phyloP scores from a whole-genome alignment of 2,329 filamentous ascomycete genomes.

The Mycosphaerelloides madeirae region DNA sequence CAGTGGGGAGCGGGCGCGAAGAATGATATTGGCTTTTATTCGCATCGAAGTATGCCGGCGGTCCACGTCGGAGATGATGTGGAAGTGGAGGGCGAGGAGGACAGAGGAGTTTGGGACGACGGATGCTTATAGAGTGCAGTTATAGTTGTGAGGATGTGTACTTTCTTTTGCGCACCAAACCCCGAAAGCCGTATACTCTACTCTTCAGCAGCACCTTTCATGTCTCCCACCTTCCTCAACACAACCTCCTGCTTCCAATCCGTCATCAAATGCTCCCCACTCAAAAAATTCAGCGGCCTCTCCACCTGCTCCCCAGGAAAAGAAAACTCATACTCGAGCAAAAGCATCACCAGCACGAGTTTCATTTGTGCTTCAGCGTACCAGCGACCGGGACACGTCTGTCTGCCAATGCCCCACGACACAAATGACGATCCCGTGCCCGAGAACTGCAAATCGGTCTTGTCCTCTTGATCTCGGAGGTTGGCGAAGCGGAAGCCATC shows the following conservation, averaged over 20 bases:
- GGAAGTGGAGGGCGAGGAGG: too few relatives aligned
- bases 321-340: conserved; percentile 30
- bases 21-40: too few relatives aligned
- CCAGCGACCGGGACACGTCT: conserved; percentile 30
- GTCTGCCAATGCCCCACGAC: conserved; percentile 26
- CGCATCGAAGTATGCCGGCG: too few relatives aligned
- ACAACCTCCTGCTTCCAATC: conserved; percentile 10
- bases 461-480: background rate
- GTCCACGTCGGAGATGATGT: too few relatives aligned
- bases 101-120: too few relatives aligned
- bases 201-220: too few relatives aligned
- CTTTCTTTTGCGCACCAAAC: background rate
- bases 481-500: conserved; percentile 8
- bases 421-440: conserved; percentile 14
- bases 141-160: too few relatives aligned
- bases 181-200: background rate
- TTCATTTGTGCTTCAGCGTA: conserved; percentile 29
- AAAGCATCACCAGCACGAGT: conserved; percentile 24
- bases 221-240: background rate
- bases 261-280: conserved; percentile 9
- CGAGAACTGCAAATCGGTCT: conserved; percentile 10
- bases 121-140: too few relatives aligned
- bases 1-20: too few relatives aligned
- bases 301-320: conserved; percentile 15
- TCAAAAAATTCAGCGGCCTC: conserved; percentile 7